Percentiles rank a stretch among this genome's conserved stretches.
phyloP scores from a whole-genome alignment of 2,329 filamentous ascomycete genomes.

The Paecilomyces dactylethromorphus region DNA sequence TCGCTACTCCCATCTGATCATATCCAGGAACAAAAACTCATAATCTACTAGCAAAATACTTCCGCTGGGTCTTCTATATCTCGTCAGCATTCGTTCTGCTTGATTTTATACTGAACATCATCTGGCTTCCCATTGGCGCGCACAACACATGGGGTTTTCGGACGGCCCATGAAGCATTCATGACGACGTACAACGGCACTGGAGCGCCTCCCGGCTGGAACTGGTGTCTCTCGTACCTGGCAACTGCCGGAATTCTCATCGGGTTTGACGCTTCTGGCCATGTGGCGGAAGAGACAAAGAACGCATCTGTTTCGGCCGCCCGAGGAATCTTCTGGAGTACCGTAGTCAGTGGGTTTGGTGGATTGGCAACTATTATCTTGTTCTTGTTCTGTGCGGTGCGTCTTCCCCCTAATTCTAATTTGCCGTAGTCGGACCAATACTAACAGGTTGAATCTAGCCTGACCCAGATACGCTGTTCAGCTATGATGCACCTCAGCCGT shows the following conservation, averaged over 20 bases:
- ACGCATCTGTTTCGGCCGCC: slow-evolving; percentile 50
- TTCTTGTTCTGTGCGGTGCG: slow-evolving; percentile 53
- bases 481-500: slow-evolving; percentile 51
- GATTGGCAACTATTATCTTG: slow-evolving; percentile 50
- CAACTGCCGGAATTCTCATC: slow-evolving; percentile 55
- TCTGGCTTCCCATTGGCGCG: slow-evolving; percentile 55
- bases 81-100: slow-evolving; percentile 48
- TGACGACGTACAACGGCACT: slow-evolving; percentile 54
- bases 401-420: neutral
- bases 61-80: slow-evolving; percentile 46
- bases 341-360: slow-evolving; percentile 50
- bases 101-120: slow-evolving; percentile 54
- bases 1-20: slow-evolving; percentile 16
- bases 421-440: neutral
- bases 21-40: slow-evolving; percentile 29
- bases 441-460: slow-evolving; percentile 33
- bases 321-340: slow-evolving; percentile 57
- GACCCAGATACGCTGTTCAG: slow-evolving; percentile 47
- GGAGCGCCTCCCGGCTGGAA: slow-evolving; percentile 54
- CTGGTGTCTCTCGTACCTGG: slow-evolving; percentile 57
- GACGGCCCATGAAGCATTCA: slow-evolving; percentile 53
- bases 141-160: slow-evolving; percentile 53
- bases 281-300: slow-evolving; percentile 56
- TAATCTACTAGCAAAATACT: slow-evolving; percentile 31
- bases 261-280: slow-evolving; percentile 57